These are phyloP conservation scores for Rhizopogon vesiculosus DNA, from an alignment of 768 basidiomycete genomes.

Conservation along the genomic window DNA sequence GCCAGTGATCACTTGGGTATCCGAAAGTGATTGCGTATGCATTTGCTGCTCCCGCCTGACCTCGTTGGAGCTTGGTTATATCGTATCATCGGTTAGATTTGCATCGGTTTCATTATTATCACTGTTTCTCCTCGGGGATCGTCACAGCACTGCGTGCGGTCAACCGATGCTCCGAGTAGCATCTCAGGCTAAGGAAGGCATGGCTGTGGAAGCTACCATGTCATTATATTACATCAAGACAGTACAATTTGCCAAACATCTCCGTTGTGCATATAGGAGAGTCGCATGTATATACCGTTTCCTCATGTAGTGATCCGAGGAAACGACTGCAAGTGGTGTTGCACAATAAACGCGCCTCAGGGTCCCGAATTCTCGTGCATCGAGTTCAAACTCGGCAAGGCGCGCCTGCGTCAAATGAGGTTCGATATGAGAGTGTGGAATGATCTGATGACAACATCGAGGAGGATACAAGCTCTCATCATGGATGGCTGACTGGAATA, in stretches of 20 bases:
- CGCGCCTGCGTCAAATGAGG: conserved; percentile 18
- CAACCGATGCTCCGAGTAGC: too few species aligned
- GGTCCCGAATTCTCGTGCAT: conserved; percentile 25
- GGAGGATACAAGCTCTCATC: conserved; percentile 40
- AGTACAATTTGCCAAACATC: conserved; percentile 16
- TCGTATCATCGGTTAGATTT: too few species aligned
- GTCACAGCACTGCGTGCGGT: too few species aligned
- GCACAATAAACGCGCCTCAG: conserved; percentile 34
- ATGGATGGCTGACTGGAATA: conserved; percentile 28
- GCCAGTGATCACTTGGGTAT: too few species aligned
- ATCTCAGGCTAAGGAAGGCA: too few species aligned
- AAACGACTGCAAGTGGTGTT: conserved; percentile 29
- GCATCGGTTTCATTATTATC: too few species aligned
- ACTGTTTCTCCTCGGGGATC: too few species aligned
- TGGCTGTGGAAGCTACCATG: too few species aligned
- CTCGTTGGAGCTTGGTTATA: too few species aligned
- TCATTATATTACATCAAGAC: too few species aligned
- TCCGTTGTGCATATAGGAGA: conserved; percentile 11
- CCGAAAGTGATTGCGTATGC: too few species aligned
- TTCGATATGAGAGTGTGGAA: conserved; percentile 21
- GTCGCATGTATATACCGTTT: conserved; percentile 15
- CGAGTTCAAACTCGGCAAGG: conserved; percentile 18
- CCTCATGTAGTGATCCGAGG: conserved; percentile 25
- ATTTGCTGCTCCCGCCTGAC: too few species aligned
- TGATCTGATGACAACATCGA: conserved; percentile 30